Base-by-base conservation (phyloP, 768 basidiomycete species). In the Chlorophyllum brunneum region DNA sequence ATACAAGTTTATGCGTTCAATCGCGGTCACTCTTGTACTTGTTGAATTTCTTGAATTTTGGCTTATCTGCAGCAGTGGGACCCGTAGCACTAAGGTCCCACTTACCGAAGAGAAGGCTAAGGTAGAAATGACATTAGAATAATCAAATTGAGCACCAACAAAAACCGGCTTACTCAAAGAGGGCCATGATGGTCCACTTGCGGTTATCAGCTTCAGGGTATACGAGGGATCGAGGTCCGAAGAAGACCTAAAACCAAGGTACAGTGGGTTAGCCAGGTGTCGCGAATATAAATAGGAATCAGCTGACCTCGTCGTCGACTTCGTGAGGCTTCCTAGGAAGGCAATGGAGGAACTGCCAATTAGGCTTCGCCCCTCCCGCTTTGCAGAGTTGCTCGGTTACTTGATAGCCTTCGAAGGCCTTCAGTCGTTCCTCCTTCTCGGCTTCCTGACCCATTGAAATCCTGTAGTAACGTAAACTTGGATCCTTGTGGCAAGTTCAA, bases 361-460 rank as follows among this genome's bases (percentile, higher is more conserved):
- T 72, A 3, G 83, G 80, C 27, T 90, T 85, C 9, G 94, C 93
- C 10, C 86, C 90, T 6, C 90, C 89, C 54, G 83, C 79, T 15
- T 72, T 70, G 67, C 93, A 94, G 26, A 98, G 77, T 27, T 80
- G 70, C 66, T 98, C 93, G 1, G 95, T 98, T 43, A 99, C 84
- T 64, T 98, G 97, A 68, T 91, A 99, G 2, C 97, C 95, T 15
- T 80, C 57, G 70, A 99, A 99, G 54, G 92, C 95, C 44, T 80
- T 72, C 37, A 95, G 66, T 13, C 95, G 84, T 59, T 92, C 83
- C 27, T 74, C 89, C 57, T 94, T 92, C 67, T 98, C 94, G 1
- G 85, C 88, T 69, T 98, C 97, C 68, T 97, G 93, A 15, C 97
- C 97, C 97, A 99, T 98, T 2, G 95, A 98, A 57, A 98, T 93